Percentiles rank a stretch among this genome's conserved stretches.
Evolutionary conservation across 2,329 filamentous ascomycete species (phyloP).

Genomic region (Talaromyces sp.): DNA sequence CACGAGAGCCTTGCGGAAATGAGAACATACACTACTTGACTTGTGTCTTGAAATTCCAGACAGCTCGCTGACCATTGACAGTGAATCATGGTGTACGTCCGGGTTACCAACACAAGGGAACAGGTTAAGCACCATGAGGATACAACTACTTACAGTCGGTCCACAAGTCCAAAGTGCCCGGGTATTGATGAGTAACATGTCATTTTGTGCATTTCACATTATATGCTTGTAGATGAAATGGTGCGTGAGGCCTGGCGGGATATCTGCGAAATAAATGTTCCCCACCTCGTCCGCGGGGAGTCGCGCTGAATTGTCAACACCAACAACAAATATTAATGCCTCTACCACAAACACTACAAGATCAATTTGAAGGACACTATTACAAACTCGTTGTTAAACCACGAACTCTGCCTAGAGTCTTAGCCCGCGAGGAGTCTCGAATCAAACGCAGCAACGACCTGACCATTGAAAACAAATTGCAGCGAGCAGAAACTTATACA

Average conservation of each 20-base stretch:
- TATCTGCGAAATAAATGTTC: not conserved
- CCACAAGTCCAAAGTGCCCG: too few species aligned
- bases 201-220: too few species aligned
- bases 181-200: too few species aligned
- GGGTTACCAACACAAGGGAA: too few species aligned
- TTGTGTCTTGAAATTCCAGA: not conserved
- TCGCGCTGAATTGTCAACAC: not conserved
- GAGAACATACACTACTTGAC: not conserved
- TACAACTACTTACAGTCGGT: too few species aligned
- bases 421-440: not conserved
- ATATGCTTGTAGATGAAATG: too few species aligned
- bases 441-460: not conserved
- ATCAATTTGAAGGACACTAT: not conserved
- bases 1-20: not conserved
- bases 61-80: too few species aligned
- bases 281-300: conserved; percentile 4
- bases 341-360: not conserved
- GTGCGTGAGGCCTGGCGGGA: too few species aligned
- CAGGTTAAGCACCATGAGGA: too few species aligned
- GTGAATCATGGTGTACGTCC: too few species aligned
- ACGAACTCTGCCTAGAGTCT: not conserved
- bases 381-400: not conserved
- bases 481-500: not conserved
- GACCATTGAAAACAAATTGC: not conserved
- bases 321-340: not conserved